phyloP scores from a whole-genome alignment of 2,329 filamentous ascomycete genomes.

The Coleophoma cylindrospora region DNA sequence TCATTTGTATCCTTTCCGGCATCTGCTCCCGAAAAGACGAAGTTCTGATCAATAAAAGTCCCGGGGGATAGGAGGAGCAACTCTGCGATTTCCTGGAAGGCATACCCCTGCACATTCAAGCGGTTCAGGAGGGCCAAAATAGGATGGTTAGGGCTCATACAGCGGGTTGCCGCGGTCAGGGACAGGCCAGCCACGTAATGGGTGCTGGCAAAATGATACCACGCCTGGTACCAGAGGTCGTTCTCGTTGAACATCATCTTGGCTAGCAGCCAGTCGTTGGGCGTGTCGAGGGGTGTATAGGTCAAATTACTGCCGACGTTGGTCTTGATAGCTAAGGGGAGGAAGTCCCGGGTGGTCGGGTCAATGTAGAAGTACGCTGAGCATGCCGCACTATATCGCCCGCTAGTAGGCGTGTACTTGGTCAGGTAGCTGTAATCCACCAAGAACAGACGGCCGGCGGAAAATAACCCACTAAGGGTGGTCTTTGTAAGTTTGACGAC shows the following conservation, averaged over 20 bases:
- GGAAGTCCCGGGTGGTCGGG: constrained; percentile 32
- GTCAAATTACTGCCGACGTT: constrained; percentile 34
- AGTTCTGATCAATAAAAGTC: too few species aligned
- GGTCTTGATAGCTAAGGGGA: constrained; percentile 44
- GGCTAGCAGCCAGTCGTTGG: constrained; percentile 44
- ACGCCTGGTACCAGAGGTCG: constrained; percentile 39
- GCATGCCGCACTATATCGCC: constrained; percentile 34
- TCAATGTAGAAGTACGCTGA: constrained; percentile 43
- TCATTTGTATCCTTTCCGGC: too few species aligned
- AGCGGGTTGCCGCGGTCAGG: constrained; percentile 39
- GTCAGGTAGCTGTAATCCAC: constrained; percentile 35
- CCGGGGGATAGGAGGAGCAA: too few species aligned
- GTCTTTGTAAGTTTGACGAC: constrained; percentile 26
- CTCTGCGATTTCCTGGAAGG: too few species aligned
- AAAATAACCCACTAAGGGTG: constrained; percentile 24
- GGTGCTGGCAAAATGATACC: constrained; percentile 36
- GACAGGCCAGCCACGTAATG: constrained; percentile 39
- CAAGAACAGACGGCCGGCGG: constrained; percentile 35
- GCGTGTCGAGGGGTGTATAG: constrained; percentile 39
- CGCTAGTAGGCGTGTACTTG: constrained; percentile 13
- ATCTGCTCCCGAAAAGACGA: too few species aligned
- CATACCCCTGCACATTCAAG: constrained; percentile 1
- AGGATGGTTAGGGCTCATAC: constrained; percentile 39
- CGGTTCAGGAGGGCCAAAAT: constrained; percentile 33
- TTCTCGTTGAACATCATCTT: constrained; percentile 45